Conservation (phyloP, 495 filamentous ascomycete genomes). For the Penicillium tannophilum region DNA sequence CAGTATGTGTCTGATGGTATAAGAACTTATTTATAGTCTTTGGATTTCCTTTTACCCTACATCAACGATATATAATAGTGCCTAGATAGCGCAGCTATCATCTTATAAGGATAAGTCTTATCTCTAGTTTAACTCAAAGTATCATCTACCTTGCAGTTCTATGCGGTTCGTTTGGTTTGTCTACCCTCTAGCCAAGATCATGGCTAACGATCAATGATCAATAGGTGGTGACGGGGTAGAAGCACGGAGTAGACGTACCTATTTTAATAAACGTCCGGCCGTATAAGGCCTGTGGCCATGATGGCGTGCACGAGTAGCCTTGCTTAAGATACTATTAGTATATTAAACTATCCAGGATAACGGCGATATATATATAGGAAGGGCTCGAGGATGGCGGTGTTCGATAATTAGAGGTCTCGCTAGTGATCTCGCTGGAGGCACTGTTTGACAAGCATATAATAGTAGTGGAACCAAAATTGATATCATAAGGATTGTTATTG, state of each 20-base stretch:
- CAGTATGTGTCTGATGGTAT: conserved; percentile 3
- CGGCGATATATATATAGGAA: conserved; percentile 2
- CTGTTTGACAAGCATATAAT: neutral
- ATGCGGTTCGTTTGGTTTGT: neutral
- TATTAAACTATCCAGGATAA: conserved; percentile 1
- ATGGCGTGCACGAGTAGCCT: conserved; percentile 5
- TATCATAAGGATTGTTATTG: too few species aligned
- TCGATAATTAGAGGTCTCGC: neutral
- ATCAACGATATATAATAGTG: neutral
- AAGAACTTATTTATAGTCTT: neutral
- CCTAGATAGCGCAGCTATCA: neutral
- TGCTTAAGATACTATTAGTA: conserved; percentile 1
- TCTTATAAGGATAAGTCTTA: neutral
- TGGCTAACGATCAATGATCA: neutral
- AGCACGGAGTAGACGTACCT: neutral
- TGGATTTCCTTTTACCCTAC: neutral
- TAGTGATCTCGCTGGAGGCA: neutral
- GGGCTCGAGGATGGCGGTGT: neutral
- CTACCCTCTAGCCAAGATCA: neutral
- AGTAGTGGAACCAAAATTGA: neutral
- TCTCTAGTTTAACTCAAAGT: neutral
- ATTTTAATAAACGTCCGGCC: neutral
- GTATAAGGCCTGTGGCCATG: neutral
- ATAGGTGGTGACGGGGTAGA: neutral
- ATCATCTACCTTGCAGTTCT: neutral